These are phyloP conservation scores for Cryphonectria radicalis DNA, from an alignment of 2,329 filamentous ascomycete species.

Conservation along the genomic window DNA sequence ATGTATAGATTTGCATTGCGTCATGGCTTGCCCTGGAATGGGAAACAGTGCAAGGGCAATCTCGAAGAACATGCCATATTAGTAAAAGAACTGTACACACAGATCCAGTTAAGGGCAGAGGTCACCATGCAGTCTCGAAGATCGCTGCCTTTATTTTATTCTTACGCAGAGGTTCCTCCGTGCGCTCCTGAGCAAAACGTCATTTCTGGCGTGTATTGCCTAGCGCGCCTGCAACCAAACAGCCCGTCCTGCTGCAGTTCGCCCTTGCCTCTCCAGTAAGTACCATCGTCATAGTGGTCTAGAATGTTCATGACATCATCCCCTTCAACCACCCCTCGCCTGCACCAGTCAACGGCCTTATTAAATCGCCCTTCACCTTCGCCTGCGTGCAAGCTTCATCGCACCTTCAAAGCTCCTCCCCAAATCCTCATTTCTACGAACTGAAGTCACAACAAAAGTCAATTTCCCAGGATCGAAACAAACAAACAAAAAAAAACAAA, in stretches of 20 bases:
- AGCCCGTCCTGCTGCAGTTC: background rate
- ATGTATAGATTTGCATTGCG: background rate
- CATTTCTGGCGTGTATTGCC: slow-evolving; percentile 14
- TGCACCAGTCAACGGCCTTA: background rate
- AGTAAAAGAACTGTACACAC: background rate
- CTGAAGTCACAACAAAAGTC: background rate
- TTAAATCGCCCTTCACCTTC: background rate
- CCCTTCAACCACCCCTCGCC: background rate
- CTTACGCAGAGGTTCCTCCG: background rate
- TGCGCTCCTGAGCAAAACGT: slow-evolving; percentile 8
- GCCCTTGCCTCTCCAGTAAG: background rate
- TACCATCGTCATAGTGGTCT: background rate
- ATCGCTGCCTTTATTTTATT: background rate
- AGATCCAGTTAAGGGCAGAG: background rate
- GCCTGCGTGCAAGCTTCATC: background rate
- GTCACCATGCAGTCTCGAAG: background rate
- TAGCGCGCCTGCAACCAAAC: background rate
- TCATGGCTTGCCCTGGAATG: background rate
- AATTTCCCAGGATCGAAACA: background rate
- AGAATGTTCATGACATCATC: slow-evolving; percentile 4
- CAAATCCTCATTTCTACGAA: background rate
- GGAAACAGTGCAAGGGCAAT: background rate
- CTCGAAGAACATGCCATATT: background rate
- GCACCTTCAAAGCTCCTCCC: background rate
- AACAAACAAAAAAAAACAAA: background rate